Evolutionary conservation across 306 rosid species (phyloP).

Genomic region (Styphnolobium japonicum): DNA sequence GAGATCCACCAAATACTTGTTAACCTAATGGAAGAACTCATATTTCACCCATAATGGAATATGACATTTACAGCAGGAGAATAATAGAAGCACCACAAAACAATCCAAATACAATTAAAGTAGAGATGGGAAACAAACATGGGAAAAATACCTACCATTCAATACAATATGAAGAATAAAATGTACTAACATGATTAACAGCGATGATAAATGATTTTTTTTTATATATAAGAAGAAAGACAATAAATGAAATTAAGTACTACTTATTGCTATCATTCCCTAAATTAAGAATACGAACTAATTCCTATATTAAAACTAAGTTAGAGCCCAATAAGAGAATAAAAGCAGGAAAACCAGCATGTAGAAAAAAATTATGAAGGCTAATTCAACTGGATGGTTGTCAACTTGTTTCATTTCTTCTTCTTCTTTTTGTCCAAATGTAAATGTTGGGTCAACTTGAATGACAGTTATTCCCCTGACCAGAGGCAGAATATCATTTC

Average conservation of each 20-base stretch:
- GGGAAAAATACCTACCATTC: conserved; percentile 1
- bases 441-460: no score
- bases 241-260: not conserved
- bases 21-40: not conserved
- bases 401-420: not conserved
- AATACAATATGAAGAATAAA: not conserved
- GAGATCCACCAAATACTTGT: not conserved
- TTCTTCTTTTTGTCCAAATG: not conserved
- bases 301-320: conserved; percentile 26
- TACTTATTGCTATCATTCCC: conserved; percentile 9
- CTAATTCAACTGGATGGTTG: not conserved
- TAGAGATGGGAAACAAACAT: no score
- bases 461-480: no score
- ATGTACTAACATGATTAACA: not conserved
- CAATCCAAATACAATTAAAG: not conserved
- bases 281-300: conserved; percentile 18
- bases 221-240: no score
- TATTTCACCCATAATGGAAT: not conserved
- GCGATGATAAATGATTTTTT: not conserved
- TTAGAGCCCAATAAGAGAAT: conserved; percentile 5
- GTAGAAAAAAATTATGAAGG: not conserved
- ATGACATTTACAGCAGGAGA: not conserved
- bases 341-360: not conserved
- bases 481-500: no score
- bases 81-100: not conserved